phyloP scores from a whole-genome alignment of 2,329 filamentous ascomycete genomes.

The Helminthosporium solani region DNA sequence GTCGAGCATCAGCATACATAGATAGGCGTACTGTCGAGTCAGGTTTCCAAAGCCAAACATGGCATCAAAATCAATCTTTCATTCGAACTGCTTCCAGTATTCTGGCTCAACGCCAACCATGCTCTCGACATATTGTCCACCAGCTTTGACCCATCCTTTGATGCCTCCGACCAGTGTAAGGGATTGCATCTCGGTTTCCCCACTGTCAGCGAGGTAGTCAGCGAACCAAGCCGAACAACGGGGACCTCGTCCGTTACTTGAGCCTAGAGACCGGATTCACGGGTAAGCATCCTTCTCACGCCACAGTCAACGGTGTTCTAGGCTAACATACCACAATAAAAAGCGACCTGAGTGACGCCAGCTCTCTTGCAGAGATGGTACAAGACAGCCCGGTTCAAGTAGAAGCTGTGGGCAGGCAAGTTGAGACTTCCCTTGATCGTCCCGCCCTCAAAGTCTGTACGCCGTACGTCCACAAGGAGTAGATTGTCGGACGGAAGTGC shows the following conservation, averaged over 20 bases:
- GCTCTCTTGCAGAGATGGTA: constrained; percentile 48
- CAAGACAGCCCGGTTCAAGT: constrained; percentile 47
- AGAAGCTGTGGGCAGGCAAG: constrained; percentile 51
- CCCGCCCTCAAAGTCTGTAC: constrained; percentile 51
- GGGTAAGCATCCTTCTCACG: constrained; percentile 17
- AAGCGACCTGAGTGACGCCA: constrained; percentile 49
- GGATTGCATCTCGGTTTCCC: constrained; percentile 44
- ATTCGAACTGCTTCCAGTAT: constrained; percentile 45
- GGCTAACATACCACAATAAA: constrained; percentile 46
- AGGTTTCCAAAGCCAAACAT: too few relatives aligned
- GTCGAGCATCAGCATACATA: not conserved
- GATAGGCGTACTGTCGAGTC: not conserved
- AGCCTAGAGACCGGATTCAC: constrained; percentile 29
- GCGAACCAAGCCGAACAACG: constrained; percentile 42
- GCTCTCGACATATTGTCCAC: constrained; percentile 38
- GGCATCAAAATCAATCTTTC: too few relatives aligned
- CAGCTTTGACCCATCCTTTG: constrained; percentile 49
- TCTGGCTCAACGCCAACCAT: constrained; percentile 45
- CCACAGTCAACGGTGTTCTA: constrained; percentile 6
- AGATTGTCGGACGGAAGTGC: constrained; percentile 39
- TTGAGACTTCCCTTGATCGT: constrained; percentile 49
- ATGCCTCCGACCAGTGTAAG: constrained; percentile 47
- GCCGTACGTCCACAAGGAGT: constrained; percentile 48
- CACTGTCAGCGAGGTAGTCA: constrained; percentile 35
- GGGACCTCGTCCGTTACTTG: constrained; percentile 36